These are phyloP conservation scores for Fagus sylvatica DNA, from an alignment of 306 rosid species.

Conservation along the genomic window DNA sequence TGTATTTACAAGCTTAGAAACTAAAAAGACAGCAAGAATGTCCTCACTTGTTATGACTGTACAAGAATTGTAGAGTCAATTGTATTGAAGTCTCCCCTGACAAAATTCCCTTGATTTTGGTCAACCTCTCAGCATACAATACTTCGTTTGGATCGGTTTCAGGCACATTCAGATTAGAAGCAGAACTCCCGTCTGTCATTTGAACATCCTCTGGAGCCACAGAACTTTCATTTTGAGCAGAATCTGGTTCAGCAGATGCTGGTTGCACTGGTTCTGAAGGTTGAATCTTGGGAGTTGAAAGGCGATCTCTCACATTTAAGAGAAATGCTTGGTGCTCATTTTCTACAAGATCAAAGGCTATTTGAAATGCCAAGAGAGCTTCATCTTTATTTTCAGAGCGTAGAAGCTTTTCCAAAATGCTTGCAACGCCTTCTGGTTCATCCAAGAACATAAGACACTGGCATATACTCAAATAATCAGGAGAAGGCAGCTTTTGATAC, in stretches of 20 bases:
- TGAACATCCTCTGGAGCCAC: slow-evolving; percentile 69
- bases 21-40: background rate
- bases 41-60: slow-evolving; percentile 96
- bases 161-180: slow-evolving; percentile 39
- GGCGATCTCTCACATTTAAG: slow-evolving; percentile 76
- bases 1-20: slow-evolving; percentile 15
- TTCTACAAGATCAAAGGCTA: slow-evolving; percentile 94
- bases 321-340: slow-evolving; percentile 98
- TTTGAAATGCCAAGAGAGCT: slow-evolving; percentile 89
- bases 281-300: slow-evolving; percentile 60
- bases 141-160: slow-evolving; percentile 72
- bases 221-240: slow-evolving; percentile 55
- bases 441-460: slow-evolving; percentile 98
- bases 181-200: slow-evolving; percentile 67
- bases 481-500: slow-evolving; percentile 88
- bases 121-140: slow-evolving; percentile 76
- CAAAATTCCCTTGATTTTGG: slow-evolving; percentile 85
- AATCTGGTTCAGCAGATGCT: slow-evolving; percentile 44
- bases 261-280: slow-evolving; percentile 56
- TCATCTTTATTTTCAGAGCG: slow-evolving; percentile 89
- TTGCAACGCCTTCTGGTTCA: slow-evolving; percentile 89
- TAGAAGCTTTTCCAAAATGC: slow-evolving; percentile 82
- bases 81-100: slow-evolving; percentile 94
- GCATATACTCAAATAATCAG: slow-evolving; percentile 94
- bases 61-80: slow-evolving; percentile 87